These are phyloP conservation scores for Nematodospora anomalae DNA, from an alignment of 1,139 yeast genomes.

Conservation along the genomic window DNA sequence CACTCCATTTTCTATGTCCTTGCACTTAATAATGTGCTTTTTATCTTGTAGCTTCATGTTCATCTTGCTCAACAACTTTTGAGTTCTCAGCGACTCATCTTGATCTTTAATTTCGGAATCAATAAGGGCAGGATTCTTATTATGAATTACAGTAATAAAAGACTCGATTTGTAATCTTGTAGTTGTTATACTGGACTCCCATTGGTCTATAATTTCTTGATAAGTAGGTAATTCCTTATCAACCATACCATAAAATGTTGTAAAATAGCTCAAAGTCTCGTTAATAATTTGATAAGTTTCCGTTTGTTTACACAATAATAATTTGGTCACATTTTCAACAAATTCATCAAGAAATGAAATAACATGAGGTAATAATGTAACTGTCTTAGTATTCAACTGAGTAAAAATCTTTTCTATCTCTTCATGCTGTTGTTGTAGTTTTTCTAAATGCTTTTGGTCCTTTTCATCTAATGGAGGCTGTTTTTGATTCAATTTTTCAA, in stretches of 20 bases:
- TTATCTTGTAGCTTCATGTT: conserved; percentile 24
- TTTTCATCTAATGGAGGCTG: conserved; percentile 37
- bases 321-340: conserved; percentile 41
- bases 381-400: conserved; percentile 41
- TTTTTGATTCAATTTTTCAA: conserved; percentile 45
- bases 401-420: conserved; percentile 32
- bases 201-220: conserved; percentile 27
- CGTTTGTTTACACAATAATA: conserved; percentile 32
- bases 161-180: conserved; percentile 39
- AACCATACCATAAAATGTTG: conserved; percentile 40
- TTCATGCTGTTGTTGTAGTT: conserved; percentile 29
- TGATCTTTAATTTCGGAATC: conserved; percentile 33
- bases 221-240: conserved; percentile 16
- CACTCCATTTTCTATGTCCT: conserved; percentile 32
- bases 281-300: conserved; percentile 31
- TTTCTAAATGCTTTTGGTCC: conserved; percentile 34
- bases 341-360: conserved; percentile 52
- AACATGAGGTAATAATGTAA: conserved; percentile 46
- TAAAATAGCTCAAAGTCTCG: conserved; percentile 30
- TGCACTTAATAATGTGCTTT: conserved; percentile 28
- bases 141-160: conserved; percentile 28
- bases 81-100: conserved; percentile 25
- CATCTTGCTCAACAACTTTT: conserved; percentile 31
- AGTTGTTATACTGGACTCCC: conserved; percentile 37
- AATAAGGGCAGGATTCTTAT: conserved; percentile 33